Conservation (phyloP, 306 rosid species). For the Quercus suber region DNA sequence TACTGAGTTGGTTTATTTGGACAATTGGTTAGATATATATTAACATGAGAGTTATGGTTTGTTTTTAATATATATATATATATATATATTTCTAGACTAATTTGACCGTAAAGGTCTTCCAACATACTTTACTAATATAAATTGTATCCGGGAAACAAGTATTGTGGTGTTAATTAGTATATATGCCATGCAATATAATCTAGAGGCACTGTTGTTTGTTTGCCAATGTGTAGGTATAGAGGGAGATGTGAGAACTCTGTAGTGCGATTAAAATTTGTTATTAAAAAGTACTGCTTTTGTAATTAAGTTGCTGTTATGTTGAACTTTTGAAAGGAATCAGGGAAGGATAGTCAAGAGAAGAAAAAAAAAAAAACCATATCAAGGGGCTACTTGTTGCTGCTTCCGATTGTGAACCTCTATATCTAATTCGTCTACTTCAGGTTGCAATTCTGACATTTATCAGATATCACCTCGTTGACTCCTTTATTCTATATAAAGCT, state of each 20-base stretch:
- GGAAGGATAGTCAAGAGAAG: constrained; percentile 92
- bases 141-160: neutral
- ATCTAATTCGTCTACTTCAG: constrained; percentile 83
- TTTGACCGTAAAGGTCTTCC: neutral
- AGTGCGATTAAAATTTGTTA: neutral
- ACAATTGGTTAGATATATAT: neutral
- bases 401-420: constrained; percentile 83
- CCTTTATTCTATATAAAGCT: constrained; percentile 7
- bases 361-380: constrained; percentile 67
- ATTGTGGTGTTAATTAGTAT: neutral
- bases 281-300: neutral
- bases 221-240: neutral
- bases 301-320: constrained; percentile 1
- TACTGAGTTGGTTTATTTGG: neutral
- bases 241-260: neutral
- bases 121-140: neutral
- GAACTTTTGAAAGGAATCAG: constrained; percentile 66
- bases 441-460: constrained; percentile 33
- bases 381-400: constrained; percentile 89
- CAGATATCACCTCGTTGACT: constrained; percentile 13
- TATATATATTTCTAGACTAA: neutral
- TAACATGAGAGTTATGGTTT: neutral
- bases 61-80: neutral
- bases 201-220: neutral
- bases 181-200: neutral